These are phyloP conservation scores for Flaveria robusta DNA, from an alignment of 129 eudicot genomes.

Conservation along the genomic window DNA sequence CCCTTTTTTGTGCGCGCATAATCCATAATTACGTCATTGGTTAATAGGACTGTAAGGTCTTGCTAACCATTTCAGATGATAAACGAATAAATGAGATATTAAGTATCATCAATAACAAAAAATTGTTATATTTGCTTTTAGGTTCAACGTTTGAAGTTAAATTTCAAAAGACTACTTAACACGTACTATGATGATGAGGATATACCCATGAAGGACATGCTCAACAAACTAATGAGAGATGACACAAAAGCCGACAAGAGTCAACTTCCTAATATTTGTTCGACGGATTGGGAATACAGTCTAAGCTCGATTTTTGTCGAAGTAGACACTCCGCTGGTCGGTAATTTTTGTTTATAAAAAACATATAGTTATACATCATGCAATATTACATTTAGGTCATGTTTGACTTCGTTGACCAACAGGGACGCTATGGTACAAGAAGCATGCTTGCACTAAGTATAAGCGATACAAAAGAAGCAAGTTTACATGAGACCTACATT, in stretches of 20 bases:
- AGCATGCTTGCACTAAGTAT: constrained; percentile 65
- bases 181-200: constrained; percentile 41
- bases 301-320: constrained; percentile 67
- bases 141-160: constrained; percentile 49
- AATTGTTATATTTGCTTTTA: constrained; percentile 9
- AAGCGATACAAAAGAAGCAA: constrained; percentile 48
- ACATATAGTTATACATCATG: background rate
- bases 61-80: background rate
- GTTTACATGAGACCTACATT: constrained; percentile 56
- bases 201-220: constrained; percentile 53
- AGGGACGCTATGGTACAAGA: constrained; percentile 85
- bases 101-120: background rate
- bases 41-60: background rate
- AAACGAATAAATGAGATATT: background rate
- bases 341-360: background rate
- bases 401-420: background rate
- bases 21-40: background rate
- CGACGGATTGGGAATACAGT: constrained; percentile 59
- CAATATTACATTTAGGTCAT: background rate
- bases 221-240: constrained; percentile 62
- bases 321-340: constrained; percentile 58
- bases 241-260: constrained; percentile 59
- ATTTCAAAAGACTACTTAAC: constrained; percentile 44
- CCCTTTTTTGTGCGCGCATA: background rate
- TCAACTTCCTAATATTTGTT: constrained; percentile 60